These are phyloP conservation scores for Emmonsia crescens DNA, from an alignment of 2,329 filamentous ascomycete species.

Conservation along the genomic window DNA sequence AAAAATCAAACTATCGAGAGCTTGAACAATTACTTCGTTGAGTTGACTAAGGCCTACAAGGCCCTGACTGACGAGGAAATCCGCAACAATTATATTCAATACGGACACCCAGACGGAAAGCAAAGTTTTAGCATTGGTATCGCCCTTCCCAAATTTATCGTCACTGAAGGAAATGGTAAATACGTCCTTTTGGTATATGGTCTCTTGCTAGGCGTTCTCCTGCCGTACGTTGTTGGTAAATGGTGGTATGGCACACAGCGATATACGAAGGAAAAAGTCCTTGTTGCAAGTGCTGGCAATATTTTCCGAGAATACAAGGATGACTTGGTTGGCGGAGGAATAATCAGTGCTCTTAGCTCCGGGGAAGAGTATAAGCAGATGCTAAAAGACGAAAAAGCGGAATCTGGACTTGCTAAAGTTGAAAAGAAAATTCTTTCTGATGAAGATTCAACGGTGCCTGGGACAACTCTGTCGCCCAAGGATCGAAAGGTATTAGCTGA, in stretches of 20 bases:
- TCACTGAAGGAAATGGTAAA: constrained; percentile 89
- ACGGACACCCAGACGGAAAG: constrained; percentile 93
- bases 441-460: constrained; percentile 38
- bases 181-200: constrained; percentile 89
- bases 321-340: constrained; percentile 64
- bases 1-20: constrained; percentile 83
- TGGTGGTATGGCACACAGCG: constrained; percentile 99
- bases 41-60: constrained; percentile 96
- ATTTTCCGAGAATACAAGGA: constrained; percentile 91
- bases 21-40: constrained; percentile 81
- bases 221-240: constrained; percentile 86
- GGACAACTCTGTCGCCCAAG: constrained; percentile 54
- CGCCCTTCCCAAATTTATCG: constrained; percentile 81
- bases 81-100: constrained; percentile 93
- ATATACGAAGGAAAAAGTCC: constrained; percentile 83
- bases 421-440: constrained; percentile 68
- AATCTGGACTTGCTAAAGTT: constrained; percentile 69
- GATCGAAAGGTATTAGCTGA: constrained; percentile 68
- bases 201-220: constrained; percentile 70
- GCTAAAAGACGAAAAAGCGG: constrained; percentile 66
- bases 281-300: constrained; percentile 87
- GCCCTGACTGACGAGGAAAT: constrained; percentile 94
- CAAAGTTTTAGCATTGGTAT: constrained; percentile 98
- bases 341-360: constrained; percentile 69
- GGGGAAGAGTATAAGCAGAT: constrained; percentile 75